A percentile compares a stretch with the other conserved stretches of the same genome.
phyloP scores from a whole-genome alignment of 805 yeast genomes.

The Starmerella apis region DNA sequence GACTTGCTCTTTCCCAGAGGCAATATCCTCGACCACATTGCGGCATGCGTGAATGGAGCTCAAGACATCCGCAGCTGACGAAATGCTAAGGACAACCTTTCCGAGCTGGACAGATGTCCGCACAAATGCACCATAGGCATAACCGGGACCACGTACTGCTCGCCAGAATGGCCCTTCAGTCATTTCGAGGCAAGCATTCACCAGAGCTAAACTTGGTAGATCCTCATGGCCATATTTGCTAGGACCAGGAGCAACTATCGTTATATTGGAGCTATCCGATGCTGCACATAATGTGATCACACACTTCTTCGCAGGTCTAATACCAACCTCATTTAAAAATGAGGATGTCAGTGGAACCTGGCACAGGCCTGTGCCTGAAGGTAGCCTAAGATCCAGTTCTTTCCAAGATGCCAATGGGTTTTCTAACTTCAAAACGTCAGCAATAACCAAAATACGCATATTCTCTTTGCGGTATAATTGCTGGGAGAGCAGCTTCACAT shows the following conservation, averaged over 20 bases:
- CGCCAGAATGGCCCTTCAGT: constrained; percentile 97
- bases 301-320: constrained; percentile 43
- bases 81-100: constrained; percentile 52
- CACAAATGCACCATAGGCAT: constrained; percentile 79
- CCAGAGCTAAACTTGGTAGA: constrained; percentile 57
- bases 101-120: constrained; percentile 48
- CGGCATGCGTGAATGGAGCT: constrained; percentile 55
- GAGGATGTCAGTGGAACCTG: constrained; percentile 37
- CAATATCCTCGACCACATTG: constrained; percentile 51
- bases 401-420: constrained; percentile 39
- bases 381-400: constrained; percentile 1
- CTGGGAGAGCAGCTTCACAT: constrained; percentile 43
- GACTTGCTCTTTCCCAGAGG: constrained; percentile 43
- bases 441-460: constrained; percentile 57
- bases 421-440: constrained; percentile 47
- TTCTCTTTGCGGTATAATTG: constrained; percentile 49
- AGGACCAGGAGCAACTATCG: constrained; percentile 51
- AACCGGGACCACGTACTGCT: constrained; percentile 87
- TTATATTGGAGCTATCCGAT: constrained; percentile 67
- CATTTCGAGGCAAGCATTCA: constrained; percentile 65
- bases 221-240: constrained; percentile 47
- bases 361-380: constrained; percentile 20
- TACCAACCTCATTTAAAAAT: constrained; percentile 49
- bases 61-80: constrained; percentile 74
- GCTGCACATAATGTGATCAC: constrained; percentile 65